Percentiles rank a stretch among this genome's conserved stretches.
phyloP scores from a whole-genome alignment of 768 basidiomycete species.

The Pilatotrama ljubarskyi region DNA sequence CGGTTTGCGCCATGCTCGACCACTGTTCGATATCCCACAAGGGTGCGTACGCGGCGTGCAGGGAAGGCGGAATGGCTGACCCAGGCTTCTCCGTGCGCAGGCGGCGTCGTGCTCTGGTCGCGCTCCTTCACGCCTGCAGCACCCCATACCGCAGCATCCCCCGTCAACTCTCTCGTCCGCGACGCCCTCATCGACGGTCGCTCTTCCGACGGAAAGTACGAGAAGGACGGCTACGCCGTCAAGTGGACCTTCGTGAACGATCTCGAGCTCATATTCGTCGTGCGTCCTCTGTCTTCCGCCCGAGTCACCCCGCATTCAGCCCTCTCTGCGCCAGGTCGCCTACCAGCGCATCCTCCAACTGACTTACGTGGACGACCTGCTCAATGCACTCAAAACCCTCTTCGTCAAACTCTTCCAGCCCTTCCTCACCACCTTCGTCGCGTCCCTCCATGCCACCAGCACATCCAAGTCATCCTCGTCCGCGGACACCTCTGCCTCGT shows the following conservation, averaged over 20 bases:
- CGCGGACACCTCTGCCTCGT: conserved; percentile 42
- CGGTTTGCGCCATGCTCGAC: conserved; percentile 70
- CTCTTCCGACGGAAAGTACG: conserved; percentile 78
- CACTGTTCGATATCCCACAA: conserved; percentile 95
- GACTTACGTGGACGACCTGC: conserved; percentile 88
- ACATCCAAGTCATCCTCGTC: conserved; percentile 40
- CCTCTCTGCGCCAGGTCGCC: conserved; percentile 62
- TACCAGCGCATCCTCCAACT: conserved; percentile 96
- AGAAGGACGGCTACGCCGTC: conserved; percentile 92
- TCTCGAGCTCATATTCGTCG: conserved; percentile 95
- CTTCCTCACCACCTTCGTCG: conserved; percentile 79
- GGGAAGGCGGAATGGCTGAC: not conserved
- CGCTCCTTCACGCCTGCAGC: conserved; percentile 84
- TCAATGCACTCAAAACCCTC: conserved; percentile 74
- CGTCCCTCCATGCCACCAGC: conserved; percentile 71
- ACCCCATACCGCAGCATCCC: conserved; percentile 29
- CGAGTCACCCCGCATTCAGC: not conserved
- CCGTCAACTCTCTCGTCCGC: conserved; percentile 36
- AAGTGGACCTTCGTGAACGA: conserved; percentile 96
- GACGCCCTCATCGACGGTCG: conserved; percentile 87
- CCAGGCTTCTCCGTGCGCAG: conserved; percentile 42
- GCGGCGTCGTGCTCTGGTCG: conserved; percentile 93
- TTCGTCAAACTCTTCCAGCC: conserved; percentile 89
- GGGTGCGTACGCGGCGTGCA: conserved; percentile 45
- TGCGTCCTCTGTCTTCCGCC: conserved; percentile 41